Evolutionary conservation across 2,329 filamentous ascomycete genomes (phyloP).

Genomic region (Macroventuria anomochaeta): DNA sequence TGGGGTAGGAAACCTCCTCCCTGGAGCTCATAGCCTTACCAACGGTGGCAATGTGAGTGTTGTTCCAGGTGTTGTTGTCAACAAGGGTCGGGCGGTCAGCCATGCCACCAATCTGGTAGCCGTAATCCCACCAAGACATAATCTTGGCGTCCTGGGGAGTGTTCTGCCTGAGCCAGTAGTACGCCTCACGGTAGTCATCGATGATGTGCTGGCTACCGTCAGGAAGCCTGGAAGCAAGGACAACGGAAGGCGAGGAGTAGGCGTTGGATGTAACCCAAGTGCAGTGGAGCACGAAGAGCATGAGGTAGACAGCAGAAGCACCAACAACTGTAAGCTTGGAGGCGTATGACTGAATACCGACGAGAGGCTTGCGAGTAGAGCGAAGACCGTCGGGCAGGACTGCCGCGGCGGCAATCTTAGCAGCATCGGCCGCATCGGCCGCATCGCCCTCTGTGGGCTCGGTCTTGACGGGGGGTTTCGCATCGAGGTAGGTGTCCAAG

Average conservation of each 20-base stretch:
- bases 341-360: constrained; percentile 82
- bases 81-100: constrained; percentile 95
- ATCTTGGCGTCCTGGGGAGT: constrained; percentile 94
- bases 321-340: constrained; percentile 81
- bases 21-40: constrained; percentile 98
- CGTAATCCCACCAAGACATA: constrained; percentile 99
- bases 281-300: constrained; percentile 96
- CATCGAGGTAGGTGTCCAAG: constrained; percentile 81
- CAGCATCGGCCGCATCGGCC: constrained; percentile 40
- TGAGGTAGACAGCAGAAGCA: constrained; percentile 76
- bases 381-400: constrained; percentile 65
- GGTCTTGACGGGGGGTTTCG: constrained; percentile 63
- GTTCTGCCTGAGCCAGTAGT: constrained; percentile 99
- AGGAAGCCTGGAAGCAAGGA: constrained; percentile 87
- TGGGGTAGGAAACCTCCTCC: constrained; percentile 97
- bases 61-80: constrained; percentile 99
- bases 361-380: constrained; percentile 72
- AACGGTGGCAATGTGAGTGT: constrained; percentile 98
- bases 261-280: constrained; percentile 99
- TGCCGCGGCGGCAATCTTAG: constrained; percentile 58
- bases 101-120: constrained; percentile 99
- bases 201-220: constrained; percentile 98
- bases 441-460: constrained; percentile 55
- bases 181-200: constrained; percentile 98
- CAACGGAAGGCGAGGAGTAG: constrained; percentile 97